These are phyloP conservation scores for Cystobasidiaceae sp. DNA, from an alignment of 1,284 basidiomycete genomes.

Conservation along the genomic window DNA sequence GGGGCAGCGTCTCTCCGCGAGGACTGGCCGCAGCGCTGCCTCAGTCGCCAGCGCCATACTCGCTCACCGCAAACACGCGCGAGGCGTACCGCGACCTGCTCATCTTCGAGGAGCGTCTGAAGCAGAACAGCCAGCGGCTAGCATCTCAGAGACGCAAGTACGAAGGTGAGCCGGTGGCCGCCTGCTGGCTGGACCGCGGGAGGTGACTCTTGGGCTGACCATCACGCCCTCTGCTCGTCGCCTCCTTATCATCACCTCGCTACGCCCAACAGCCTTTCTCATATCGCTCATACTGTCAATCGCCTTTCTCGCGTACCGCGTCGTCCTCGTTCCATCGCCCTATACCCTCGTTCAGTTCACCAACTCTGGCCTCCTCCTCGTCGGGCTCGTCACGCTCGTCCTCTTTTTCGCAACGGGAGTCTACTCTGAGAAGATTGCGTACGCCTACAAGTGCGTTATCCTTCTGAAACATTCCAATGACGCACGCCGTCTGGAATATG, in stretches of 20 bases:
- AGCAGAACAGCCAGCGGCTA: constrained; percentile 72
- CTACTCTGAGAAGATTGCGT: constrained; percentile 91
- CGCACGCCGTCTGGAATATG: background rate
- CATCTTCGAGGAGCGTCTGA: constrained; percentile 90
- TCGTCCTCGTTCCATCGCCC: background rate
- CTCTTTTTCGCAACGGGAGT: constrained; percentile 95
- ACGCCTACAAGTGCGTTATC: constrained; percentile 77
- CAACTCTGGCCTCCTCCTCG: constrained; percentile 68
- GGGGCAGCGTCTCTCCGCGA: background rate
- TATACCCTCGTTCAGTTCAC: constrained; percentile 57
- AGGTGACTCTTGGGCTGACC: no score
- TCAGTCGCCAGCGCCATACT: no score
- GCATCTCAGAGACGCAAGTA: constrained; percentile 77
- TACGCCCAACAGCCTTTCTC: constrained; percentile 56
- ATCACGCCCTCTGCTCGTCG: background rate
- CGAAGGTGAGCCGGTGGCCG: constrained; percentile 51
- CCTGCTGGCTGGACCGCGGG: background rate
- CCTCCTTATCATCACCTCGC: background rate
- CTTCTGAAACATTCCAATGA: background rate
- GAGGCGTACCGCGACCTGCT: constrained; percentile 78
- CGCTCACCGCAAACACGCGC: background rate
- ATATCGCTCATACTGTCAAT: constrained; percentile 63
- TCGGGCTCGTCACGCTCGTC: constrained; percentile 78
- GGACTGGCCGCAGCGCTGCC: background rate
- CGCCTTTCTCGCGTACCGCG: constrained; percentile 58